A percentile compares a stretch with the other conserved stretches of the same genome.
These are phyloP conservation scores for Monilinia aucupariae DNA, from an alignment of 2,329 filamentous ascomycete species.

Conservation along the genomic window DNA sequence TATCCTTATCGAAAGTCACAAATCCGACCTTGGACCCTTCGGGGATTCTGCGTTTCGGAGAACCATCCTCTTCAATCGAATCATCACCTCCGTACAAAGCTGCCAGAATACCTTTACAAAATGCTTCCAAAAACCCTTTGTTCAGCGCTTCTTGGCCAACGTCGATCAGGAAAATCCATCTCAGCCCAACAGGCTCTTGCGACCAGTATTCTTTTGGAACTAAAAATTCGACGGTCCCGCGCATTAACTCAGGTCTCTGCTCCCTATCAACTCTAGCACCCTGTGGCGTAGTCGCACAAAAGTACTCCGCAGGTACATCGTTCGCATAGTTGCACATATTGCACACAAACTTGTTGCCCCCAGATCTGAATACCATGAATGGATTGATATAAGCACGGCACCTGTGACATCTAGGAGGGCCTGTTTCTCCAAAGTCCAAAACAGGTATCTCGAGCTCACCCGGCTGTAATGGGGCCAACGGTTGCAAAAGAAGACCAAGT, in stretches of 20 bases:
- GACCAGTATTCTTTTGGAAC: slow-evolving; percentile 99
- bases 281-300: slow-evolving; percentile 80
- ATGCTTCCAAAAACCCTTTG: slow-evolving; percentile 82
- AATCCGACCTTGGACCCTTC: slow-evolving; percentile 84
- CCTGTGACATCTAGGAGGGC: slow-evolving; percentile 84
- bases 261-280: slow-evolving; percentile 83
- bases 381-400: slow-evolving; percentile 98
- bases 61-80: slow-evolving; percentile 44
- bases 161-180: slow-evolving; percentile 88
- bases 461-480: slow-evolving; percentile 73
- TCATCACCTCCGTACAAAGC: slow-evolving; percentile 73
- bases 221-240: slow-evolving; percentile 91
- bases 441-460: slow-evolving; percentile 87
- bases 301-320: slow-evolving; percentile 88
- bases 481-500: slow-evolving; percentile 82
- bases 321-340: slow-evolving; percentile 98
- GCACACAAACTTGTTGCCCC: slow-evolving; percentile 94
- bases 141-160: slow-evolving; percentile 88
- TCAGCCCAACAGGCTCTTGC: slow-evolving; percentile 81
- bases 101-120: slow-evolving; percentile 80
- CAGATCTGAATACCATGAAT: slow-evolving; percentile 94
- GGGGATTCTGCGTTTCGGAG: slow-evolving; percentile 56
- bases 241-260: slow-evolving; percentile 80
- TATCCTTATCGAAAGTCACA: slow-evolving; percentile 91
- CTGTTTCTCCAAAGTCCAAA: slow-evolving; percentile 86